Base-by-base conservation (phyloP, 257 asterid species). In the Solanum pimpinellifolium region DNA sequence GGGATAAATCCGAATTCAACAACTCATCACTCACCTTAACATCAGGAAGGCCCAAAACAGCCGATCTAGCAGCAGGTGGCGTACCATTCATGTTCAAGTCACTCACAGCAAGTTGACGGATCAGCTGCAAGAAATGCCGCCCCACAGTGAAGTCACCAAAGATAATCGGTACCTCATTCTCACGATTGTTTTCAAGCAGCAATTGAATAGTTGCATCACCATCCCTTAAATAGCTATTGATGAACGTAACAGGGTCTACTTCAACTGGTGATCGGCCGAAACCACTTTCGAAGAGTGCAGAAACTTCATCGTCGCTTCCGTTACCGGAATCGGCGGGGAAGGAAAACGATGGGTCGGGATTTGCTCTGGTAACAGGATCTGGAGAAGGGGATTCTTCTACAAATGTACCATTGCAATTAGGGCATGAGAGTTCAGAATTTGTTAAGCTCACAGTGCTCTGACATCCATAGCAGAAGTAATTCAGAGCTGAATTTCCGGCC, bases 401-500 rank as follows among this genome's bases (percentile, higher is more conserved):
- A 46, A 95, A 94, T 13, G 91, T 92, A 49, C 94, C 93, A 15
- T 88, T 84, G 74, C 98, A 95, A 90, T 90, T 93, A 77, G 98
- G 98, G 95, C 98, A 95, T 88, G 86, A 86, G 88, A 93, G 91
- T 41, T 95, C 98, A 9, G 90, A 88, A 65, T 91, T 85, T 11
- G 96, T 60, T 72, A 93, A 88, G 87, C 89, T 59, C 56, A 95
- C 97, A 68, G 89, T 88, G 11, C 88, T 89, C 35, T 92, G 91
- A 88, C 98, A 95, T 89, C 94, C 93, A 88, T 94, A 87, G 88
- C 98, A 94, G 90, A 81, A 94, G 91, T 92, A 95, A 76, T 86
- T 86, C 69, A 31, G 86, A 23, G 66, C 14, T 2, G 84, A 60
- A 56, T 66, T 47, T 9, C 84, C 86, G 11, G 90, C 87, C 12